Conservation (phyloP, 805 yeast species). For the Barnettozyma californica region DNA sequence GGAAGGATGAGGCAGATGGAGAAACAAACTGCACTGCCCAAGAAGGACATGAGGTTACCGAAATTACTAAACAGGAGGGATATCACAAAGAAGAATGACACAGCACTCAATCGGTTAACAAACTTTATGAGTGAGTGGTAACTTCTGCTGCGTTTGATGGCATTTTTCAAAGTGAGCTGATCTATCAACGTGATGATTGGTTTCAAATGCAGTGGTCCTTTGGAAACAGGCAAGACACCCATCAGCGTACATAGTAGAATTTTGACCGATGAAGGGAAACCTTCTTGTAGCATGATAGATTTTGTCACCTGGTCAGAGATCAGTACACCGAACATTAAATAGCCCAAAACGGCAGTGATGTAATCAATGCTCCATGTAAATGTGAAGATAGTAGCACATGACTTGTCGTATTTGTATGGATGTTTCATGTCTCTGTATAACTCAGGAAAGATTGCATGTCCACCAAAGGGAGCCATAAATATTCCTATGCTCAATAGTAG, state of each 20-base stretch:
- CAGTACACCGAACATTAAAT: slow-evolving; percentile 71
- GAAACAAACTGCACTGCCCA: slow-evolving; percentile 71
- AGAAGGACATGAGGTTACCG: slow-evolving; percentile 65
- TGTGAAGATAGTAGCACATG: slow-evolving; percentile 50
- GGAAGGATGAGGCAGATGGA: slow-evolving; percentile 71
- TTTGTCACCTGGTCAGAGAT: slow-evolving; percentile 75
- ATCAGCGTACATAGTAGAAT: slow-evolving; percentile 41
- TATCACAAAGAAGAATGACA: slow-evolving; percentile 39
- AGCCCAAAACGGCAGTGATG: slow-evolving; percentile 59
- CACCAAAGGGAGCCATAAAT: slow-evolving; percentile 76
- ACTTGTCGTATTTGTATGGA: slow-evolving; percentile 49
- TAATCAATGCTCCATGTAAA: slow-evolving; percentile 56
- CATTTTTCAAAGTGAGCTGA: slow-evolving; percentile 20
- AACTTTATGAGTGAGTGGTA: neutral
- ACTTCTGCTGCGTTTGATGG: neutral
- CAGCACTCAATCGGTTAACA: slow-evolving; percentile 17
- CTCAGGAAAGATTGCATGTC: slow-evolving; percentile 80
- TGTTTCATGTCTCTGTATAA: slow-evolving; percentile 70
- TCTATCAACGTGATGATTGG: slow-evolving; percentile 68
- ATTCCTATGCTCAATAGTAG: slow-evolving; percentile 54
- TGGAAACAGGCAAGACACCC: slow-evolving; percentile 69
- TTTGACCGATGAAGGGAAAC: slow-evolving; percentile 60
- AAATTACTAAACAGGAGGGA: slow-evolving; percentile 63
- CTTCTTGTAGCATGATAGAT: slow-evolving; percentile 56
- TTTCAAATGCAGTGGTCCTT: slow-evolving; percentile 66